Conservation (phyloP, 805 yeast genomes). For the Pichia kluyveri region DNA sequence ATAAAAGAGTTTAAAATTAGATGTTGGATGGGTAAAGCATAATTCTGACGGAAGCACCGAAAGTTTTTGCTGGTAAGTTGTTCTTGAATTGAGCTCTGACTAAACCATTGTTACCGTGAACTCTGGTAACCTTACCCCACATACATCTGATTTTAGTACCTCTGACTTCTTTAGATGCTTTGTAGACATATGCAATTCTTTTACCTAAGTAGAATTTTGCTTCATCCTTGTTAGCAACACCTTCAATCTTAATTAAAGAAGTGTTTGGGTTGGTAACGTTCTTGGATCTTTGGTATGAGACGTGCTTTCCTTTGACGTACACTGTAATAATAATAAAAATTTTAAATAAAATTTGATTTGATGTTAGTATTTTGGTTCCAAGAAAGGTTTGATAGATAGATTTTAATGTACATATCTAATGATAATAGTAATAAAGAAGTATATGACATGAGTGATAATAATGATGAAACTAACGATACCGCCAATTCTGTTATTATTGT, state of each 20-base stretch:
- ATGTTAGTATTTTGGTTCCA: slow-evolving; percentile 16
- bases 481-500: no score
- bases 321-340: slow-evolving; percentile 35
- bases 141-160: slow-evolving; percentile 99
- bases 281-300: slow-evolving; percentile 99
- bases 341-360: not conserved
- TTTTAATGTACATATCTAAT: no score
- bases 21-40: slow-evolving; percentile 99
- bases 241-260: slow-evolving; percentile 95
- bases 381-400: not conserved
- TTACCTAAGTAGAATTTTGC: slow-evolving; percentile 99
- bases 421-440: no score
- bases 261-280: slow-evolving; percentile 96
- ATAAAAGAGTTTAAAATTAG: slow-evolving; percentile 38
- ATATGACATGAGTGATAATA: no score
- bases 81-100: slow-evolving; percentile 98
- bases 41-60: slow-evolving; percentile 99
- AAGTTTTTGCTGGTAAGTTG: slow-evolving; percentile 99
- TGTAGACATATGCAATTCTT: slow-evolving; percentile 99
- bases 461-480: no score
- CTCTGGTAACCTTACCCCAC: slow-evolving; percentile 99
- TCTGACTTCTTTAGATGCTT: slow-evolving; percentile 95
- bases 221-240: slow-evolving; percentile 84
- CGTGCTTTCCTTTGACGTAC: slow-evolving; percentile 99
- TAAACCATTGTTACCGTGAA: slow-evolving; percentile 97